These are phyloP conservation scores for Lonicera japonica DNA, from an alignment of 129 eudicot species.

Conservation along the genomic window DNA sequence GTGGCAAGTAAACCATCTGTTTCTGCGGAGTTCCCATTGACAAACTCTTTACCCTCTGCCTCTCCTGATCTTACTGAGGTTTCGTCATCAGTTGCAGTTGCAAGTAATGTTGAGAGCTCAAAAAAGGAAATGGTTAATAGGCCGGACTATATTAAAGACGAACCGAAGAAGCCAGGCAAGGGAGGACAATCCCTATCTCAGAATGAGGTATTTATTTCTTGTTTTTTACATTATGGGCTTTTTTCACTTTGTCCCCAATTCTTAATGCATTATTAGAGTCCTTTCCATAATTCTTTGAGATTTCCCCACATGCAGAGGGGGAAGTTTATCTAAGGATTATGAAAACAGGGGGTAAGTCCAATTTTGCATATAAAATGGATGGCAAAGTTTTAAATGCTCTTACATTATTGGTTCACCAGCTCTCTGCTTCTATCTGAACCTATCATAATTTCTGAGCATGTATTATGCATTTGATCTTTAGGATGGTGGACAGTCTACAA, in stretches of 20 bases:
- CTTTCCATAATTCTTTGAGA: no score
- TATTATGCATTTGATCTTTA: slow-evolving; percentile 18
- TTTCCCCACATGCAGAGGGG: no score
- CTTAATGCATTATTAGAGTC: no score
- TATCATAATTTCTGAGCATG: slow-evolving; percentile 16
- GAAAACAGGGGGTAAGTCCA: no score
- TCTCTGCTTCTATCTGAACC: no score
- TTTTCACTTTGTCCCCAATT: no score
- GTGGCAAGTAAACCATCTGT: slow-evolving; percentile 20
- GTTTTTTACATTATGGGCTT: no score
- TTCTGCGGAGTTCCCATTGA: slow-evolving; percentile 1
- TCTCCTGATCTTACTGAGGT: slow-evolving; percentile 20
- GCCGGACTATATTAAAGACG: slow-evolving; percentile 27
- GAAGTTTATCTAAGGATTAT: no score
- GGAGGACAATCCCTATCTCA: slow-evolving; percentile 9
- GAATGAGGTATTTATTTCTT: slow-evolving; percentile 40
- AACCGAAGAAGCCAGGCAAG: slow-evolving; percentile 22
- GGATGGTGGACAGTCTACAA: slow-evolving; percentile 27
- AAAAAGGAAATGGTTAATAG: slow-evolving; percentile 13
- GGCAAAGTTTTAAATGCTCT: no score
- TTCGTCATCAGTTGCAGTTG: slow-evolving; percentile 9
- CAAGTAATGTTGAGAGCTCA: slow-evolving; percentile 12
- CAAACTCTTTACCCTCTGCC: slow-evolving; percentile 11
- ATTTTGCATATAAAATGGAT: no score
- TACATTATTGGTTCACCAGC: no score